These are phyloP conservation scores for Penicillium sp. DNA, from an alignment of 2,329 filamentous ascomycete genomes.

Conservation along the genomic window DNA sequence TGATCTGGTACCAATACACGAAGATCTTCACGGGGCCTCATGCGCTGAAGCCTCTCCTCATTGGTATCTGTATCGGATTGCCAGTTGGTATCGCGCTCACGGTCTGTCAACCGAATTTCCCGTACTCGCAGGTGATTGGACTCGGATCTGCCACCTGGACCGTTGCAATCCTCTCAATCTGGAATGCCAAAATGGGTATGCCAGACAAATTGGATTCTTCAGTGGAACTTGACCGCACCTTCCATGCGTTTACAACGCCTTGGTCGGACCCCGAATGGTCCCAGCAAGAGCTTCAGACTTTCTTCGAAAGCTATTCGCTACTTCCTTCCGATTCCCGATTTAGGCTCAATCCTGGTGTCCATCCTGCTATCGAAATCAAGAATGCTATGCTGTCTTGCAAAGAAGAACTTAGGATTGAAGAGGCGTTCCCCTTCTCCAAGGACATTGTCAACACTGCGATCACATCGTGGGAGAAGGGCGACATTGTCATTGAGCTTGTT, in stretches of 20 bases:
- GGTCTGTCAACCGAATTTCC: conserved; percentile 38
- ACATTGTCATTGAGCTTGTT: conserved; percentile 36
- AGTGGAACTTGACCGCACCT: conserved; percentile 35
- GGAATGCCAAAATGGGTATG: conserved; percentile 50
- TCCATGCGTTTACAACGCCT: conserved; percentile 46
- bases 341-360: conserved; percentile 38
- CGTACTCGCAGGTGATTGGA: conserved; percentile 49
- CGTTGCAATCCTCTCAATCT: conserved; percentile 50
- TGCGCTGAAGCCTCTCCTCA: conserved; percentile 48
- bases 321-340: conserved; percentile 45
- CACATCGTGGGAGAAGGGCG: conserved; percentile 32
- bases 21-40: conserved; percentile 54
- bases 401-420: conserved; percentile 31
- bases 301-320: conserved; percentile 45
- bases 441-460: conserved; percentile 36
- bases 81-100: conserved; percentile 48
- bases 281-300: conserved; percentile 51
- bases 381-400: conserved; percentile 41
- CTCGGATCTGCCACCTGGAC: conserved; percentile 53
- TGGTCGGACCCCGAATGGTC: conserved; percentile 49
- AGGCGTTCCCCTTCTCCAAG: conserved; percentile 47
- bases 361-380: conserved; percentile 48
- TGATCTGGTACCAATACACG: conserved; percentile 55
- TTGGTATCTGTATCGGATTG: conserved; percentile 48
- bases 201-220: conserved; percentile 41